Evolutionary conservation across 2,329 filamentous ascomycete species (phyloP), one percentile per base, ranked within the genome.

Genomic region (Colletotrichum camelliae): DNA sequence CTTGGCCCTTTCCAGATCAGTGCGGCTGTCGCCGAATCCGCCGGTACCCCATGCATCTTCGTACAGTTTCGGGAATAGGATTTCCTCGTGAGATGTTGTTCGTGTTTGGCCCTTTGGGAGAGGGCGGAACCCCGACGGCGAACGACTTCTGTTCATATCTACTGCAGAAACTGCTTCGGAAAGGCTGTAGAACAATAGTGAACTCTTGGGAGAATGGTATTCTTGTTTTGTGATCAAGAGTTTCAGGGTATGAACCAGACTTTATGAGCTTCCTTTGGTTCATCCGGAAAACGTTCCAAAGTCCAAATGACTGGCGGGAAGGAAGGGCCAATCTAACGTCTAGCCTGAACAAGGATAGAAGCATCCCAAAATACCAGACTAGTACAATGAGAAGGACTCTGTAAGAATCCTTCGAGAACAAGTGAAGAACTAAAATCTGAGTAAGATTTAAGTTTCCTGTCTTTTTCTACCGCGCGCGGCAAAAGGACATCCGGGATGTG

Each of bases 1-100:
- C 66, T 81, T 79, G 9, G 82, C 80, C 27, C 82, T 77, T 43
- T 84, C 81, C 21, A 83, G 76, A 55, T 81, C 82, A 29, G 80
- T 39, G 16, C 57, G 61, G 16, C n/a, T 52, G 43, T 52, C n/a
- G 43, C 43, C 43, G 43, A 12, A 0, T 13, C 43, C 43, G n/a
- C 43, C 43, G 43, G 43, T 21, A 7, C 43, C 43, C 43, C 43
- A 52, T 7, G 43, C 43, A 52, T 52, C n/a, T 24, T 52, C 43
- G n/a, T 52, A 52, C 0, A 52, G n/a, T 24, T 7, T 21, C 1
- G 43, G 43, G 43, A 52, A 52, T 21, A 52, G 4, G 6, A 52
- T 21, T 13, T 52, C 43, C 10, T 52, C 12, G 4, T 52, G 43
- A 0, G 10, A 52, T 0, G 12, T 52, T 24, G 12, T 52, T 52